phyloP scores from a whole-genome alignment of 1,284 basidiomycete genomes.

The Moesziomyces globuligerus region DNA sequence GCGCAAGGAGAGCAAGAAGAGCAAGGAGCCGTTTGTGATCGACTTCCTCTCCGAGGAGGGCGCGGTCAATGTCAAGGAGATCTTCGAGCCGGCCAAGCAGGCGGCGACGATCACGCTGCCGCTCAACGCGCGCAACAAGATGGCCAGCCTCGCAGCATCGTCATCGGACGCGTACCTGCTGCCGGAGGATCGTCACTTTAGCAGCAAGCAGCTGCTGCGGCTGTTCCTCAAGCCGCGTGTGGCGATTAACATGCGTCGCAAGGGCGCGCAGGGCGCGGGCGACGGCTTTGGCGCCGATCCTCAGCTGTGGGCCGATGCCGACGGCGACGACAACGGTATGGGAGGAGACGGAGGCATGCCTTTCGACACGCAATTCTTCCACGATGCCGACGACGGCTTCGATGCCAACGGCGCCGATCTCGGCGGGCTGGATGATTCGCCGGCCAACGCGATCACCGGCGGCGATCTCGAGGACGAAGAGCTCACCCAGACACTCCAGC shows the following conservation, averaged over 20 bases:
- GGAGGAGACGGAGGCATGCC: constrained; percentile 69
- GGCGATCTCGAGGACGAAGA: constrained; percentile 80
- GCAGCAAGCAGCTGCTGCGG: constrained; percentile 84
- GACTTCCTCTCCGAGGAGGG: constrained; percentile 79
- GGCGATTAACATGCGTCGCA: constrained; percentile 70
- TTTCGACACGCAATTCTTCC: constrained; percentile 96
- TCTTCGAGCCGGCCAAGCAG: constrained; percentile 74
- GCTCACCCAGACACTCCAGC: constrained; percentile 81
- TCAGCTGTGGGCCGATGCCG: constrained; percentile 93
- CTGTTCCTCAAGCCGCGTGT: constrained; percentile 84
- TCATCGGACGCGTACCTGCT: constrained; percentile 75
- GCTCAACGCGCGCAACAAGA: constrained; percentile 63
- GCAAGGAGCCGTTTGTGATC: constrained; percentile 82
- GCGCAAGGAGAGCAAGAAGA: constrained; percentile 42
- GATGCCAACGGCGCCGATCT: constrained; percentile 42
- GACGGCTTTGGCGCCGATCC: constrained; percentile 86
- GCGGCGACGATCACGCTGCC: constrained; percentile 67
- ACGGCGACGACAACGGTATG: constrained; percentile 64
- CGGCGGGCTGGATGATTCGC: constrained; percentile 34
- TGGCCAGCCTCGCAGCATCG: constrained; percentile 67
- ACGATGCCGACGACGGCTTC: constrained; percentile 81
- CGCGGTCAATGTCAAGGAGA: constrained; percentile 75
- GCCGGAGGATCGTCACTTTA: constrained; percentile 98
- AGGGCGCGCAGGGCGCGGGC: constrained; percentile 78
- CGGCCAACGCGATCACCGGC: constrained; percentile 57